Evolutionary conservation across 139 green algal species (phyloP).

Genomic region (Coelastrella sp.): DNA sequence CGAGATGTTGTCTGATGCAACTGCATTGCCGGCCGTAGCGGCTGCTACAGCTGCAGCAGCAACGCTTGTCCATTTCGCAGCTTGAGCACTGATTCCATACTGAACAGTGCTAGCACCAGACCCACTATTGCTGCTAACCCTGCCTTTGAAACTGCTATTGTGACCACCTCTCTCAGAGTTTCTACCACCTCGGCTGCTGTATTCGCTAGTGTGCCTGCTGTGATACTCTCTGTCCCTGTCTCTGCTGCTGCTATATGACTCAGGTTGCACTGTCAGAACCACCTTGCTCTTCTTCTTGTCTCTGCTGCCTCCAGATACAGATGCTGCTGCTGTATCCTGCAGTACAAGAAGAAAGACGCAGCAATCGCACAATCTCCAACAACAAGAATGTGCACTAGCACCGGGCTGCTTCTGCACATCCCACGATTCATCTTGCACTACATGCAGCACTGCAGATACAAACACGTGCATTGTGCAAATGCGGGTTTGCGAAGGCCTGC

Average conservation of each 20-base stretch:
- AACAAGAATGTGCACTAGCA: too few species aligned
- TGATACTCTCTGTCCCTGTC: background rate
- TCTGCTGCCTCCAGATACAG: background rate
- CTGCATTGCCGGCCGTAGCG: background rate
- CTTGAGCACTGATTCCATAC: constrained; percentile 8
- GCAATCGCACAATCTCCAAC: too few species aligned
- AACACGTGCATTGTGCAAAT: too few species aligned
- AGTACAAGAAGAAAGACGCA: too few species aligned
- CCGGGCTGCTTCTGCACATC: too few species aligned
- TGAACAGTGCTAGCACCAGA: background rate
- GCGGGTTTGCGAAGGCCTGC: too few species aligned
- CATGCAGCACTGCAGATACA: too few species aligned
- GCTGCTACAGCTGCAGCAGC: constrained; percentile 14
- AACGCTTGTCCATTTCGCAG: constrained; percentile 37
- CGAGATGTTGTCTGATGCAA: constrained; percentile 13
- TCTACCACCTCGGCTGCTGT: background rate
- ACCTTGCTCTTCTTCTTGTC: constrained; percentile 54
- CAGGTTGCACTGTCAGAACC: constrained; percentile 51
- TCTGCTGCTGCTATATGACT: constrained; percentile 39
- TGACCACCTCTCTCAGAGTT: background rate
- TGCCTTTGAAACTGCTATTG: background rate
- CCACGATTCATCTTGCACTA: too few species aligned
- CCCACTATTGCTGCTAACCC: constrained; percentile 20
- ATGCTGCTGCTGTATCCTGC: background rate
- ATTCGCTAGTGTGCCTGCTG: background rate